phyloP scores from a whole-genome alignment of 768 basidiomycete species.

The Rhodotorula kratochvilovae region DNA sequence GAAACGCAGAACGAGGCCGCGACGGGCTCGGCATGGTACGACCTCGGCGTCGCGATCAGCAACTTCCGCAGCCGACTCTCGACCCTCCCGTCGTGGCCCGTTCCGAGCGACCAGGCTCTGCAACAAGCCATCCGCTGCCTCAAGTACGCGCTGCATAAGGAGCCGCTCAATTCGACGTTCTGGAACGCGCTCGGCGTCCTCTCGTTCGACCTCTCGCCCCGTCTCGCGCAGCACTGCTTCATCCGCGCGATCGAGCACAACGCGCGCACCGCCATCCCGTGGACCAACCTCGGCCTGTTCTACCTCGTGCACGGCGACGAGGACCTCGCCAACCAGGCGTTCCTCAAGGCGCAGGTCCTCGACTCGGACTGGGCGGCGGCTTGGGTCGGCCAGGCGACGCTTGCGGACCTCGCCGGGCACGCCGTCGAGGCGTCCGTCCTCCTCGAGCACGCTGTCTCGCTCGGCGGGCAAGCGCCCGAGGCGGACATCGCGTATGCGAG shows the following conservation, averaged over 20 bases:
- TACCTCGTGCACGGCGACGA: conserved; percentile 73
- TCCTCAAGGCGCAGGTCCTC: conserved; percentile 79
- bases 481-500: conserved; percentile 73
- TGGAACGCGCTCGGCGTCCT: conserved; percentile 81
- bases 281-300: conserved; percentile 83
- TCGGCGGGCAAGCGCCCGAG: conserved; percentile 61
- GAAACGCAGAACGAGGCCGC: conserved; percentile 54
- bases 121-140: conserved; percentile 57
- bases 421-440: conserved; percentile 29
- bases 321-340: conserved; percentile 77
- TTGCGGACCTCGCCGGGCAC: conserved; percentile 41
- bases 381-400: conserved; percentile 63
- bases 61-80: conserved; percentile 50
- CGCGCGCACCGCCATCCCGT: conserved; percentile 68
- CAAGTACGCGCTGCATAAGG: conserved; percentile 66
- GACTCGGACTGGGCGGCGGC: conserved; percentile 84
- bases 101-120: conserved; percentile 47
- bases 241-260: conserved; percentile 82
- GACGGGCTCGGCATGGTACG: conserved; percentile 64
- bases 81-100: conserved; percentile 29
- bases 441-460: conserved; percentile 64
- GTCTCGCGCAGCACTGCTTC: conserved; percentile 83
- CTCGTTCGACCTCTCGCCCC: conserved; percentile 62
- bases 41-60: conserved; percentile 64
- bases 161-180: conserved; percentile 65